Conservation (phyloP, 1,139 yeast genomes). For the Kodamaea fungicola region DNA sequence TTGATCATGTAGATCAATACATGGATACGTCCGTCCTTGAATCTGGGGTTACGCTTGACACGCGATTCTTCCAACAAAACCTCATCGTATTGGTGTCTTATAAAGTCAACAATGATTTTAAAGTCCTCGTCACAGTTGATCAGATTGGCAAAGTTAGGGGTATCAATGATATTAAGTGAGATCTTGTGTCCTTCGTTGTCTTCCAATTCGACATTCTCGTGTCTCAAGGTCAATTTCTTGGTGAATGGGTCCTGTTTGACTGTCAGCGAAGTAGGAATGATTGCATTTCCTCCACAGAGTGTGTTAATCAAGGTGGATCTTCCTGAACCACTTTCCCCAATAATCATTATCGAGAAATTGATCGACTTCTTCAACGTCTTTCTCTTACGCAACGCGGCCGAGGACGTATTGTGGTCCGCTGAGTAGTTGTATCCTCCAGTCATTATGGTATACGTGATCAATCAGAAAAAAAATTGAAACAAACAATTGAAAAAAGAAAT, state of each 20-base stretch:
- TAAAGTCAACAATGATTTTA: constrained; percentile 45
- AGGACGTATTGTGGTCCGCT: constrained; percentile 15
- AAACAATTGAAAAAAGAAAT: too few species aligned
- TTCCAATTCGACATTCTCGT: constrained; percentile 49
- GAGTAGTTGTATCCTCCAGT: constrained; percentile 11
- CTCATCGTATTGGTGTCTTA: constrained; percentile 49
- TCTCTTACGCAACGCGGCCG: constrained; percentile 47
- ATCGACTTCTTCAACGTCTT: constrained; percentile 56
- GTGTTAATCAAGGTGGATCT: constrained; percentile 62
- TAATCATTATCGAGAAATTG: constrained; percentile 54
- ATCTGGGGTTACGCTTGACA: constrained; percentile 46
- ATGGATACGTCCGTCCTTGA: constrained; percentile 48
- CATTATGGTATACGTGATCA: constrained; percentile 1
- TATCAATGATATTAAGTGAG: constrained; percentile 47
- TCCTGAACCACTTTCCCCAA: constrained; percentile 61
- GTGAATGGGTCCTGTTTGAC: constrained; percentile 41
- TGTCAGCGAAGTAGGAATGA: constrained; percentile 32
- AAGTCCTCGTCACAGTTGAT: constrained; percentile 45
- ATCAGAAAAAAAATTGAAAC: too few species aligned
- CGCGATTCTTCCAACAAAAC: constrained; percentile 48
- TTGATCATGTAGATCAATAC: constrained; percentile 45
- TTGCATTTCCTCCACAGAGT: constrained; percentile 73
- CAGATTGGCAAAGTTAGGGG: constrained; percentile 80
- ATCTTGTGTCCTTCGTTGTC: constrained; percentile 52
- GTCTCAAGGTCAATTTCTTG: constrained; percentile 43